phyloP scores from a whole-genome alignment of 345 rosid genomes.

The Capsella bursapastoris region DNA sequence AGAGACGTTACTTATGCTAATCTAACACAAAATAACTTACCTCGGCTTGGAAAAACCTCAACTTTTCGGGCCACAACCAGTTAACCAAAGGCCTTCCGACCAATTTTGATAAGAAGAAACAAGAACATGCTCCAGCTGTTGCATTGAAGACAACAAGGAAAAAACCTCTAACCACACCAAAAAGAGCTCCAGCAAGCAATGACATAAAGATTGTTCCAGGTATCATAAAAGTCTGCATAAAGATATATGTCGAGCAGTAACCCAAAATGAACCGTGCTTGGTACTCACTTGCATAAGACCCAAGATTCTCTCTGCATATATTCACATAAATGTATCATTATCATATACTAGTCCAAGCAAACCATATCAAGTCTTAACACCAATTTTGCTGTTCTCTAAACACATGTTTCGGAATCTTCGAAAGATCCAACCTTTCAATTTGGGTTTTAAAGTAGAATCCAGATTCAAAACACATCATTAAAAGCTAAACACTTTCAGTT shows the following conservation, averaged over 20 bases:
- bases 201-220: constrained; percentile 99
- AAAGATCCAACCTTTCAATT: not conserved
- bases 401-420: not conserved
- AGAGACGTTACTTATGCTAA: not conserved
- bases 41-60: constrained; percentile 92
- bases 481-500: not conserved
- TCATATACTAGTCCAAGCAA: not conserved
- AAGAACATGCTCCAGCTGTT: constrained; percentile 93
- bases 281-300: constrained; percentile 72
- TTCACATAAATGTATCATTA: constrained; percentile 16
- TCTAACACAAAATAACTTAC: constrained; percentile 40
- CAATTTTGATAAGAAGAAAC: constrained; percentile 89
- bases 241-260: constrained; percentile 93
- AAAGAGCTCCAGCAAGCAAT: constrained; percentile 93
- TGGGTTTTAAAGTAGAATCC: not conserved
- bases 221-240: constrained; percentile 99
- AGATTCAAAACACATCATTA: not conserved
- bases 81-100: constrained; percentile 87
- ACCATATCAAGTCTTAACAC: not conserved
- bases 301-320: constrained; percentile 76
- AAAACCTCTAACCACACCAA: constrained; percentile 87
- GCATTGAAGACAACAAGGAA: constrained; percentile 89
- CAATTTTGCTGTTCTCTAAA: not conserved
- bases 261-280: constrained; percentile 86
- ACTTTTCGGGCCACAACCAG: constrained; percentile 97